Base-by-base conservation (phyloP, 2,329 filamentous ascomycete genomes). In the Cucurbitaria berberidis region DNA sequence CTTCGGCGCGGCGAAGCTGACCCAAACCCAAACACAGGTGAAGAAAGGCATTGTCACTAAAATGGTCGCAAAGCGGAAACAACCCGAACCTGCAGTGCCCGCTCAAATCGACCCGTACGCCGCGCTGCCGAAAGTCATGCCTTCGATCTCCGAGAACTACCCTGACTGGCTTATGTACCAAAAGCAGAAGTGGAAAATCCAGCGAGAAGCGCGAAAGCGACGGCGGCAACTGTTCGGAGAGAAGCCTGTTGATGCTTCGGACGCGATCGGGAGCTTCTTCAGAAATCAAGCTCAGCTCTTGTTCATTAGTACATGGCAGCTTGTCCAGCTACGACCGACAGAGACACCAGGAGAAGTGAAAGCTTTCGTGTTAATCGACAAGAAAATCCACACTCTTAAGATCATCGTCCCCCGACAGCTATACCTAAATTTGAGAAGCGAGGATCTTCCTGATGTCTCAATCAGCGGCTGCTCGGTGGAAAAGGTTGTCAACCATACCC, bases 141-240 rank as follows among this genome's bases (percentile, higher is more conserved):
- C 95, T 1, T 85, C 84, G 21, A 89, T 95, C 18, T 90, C 87
- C 0, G 86, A 95, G 43, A 89, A 99, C 74, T 99, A 99, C 64
- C 80, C 86, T 16, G 91, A 86, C 0, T 99, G 96, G 80, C 75
- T 99, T 47, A 84, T 89, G 68, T 98, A 98, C 68, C 95, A 99
- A 73, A 99, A 99, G 76, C 86, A 93, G 78, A 99, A 99, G 76
- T 99, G 95, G 95, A 97, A 93, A 78, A 89, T 98, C 32, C 95
- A 99, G 73, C 96, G 92, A 69, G 89, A 96, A 72, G 92, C 93
- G 29, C 86, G 95, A 19, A 83, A 88, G 55, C 87, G 93, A 38
- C 84, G 96, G 59, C 86, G 93, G 43, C 95, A 99, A 72, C 81
- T 99, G 0, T 99, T 99, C 67, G 95, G 95, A 54, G 93, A 99